Base-by-base conservation (phyloP, 108 stramenopile genomes). In the Cyclotella baltica region DNA sequence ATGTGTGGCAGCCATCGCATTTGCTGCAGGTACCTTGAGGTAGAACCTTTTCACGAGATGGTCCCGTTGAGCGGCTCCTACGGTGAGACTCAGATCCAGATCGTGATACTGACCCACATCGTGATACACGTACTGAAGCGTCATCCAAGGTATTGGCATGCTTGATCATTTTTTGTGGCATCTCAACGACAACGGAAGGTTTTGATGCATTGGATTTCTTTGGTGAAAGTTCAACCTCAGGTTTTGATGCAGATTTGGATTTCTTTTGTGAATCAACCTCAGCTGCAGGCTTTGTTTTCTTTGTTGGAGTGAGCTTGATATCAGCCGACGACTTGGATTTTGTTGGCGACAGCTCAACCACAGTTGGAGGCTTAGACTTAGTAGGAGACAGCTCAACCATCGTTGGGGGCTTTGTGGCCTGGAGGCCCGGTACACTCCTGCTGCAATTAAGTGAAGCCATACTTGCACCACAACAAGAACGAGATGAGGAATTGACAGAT, bases 1-100 rank as follows among this genome's bases (percentile, higher is more conserved):
- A 19, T n/a, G 2, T 11, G 50, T 67, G 67, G 30, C 33, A 51
- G 0, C 67, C 67, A n/a, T 67, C 67, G 31, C 67, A 67, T 51
- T 67, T 67, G 48, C n/a, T 19, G 28, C 67, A 67, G 10, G 67
- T 25, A 1, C 59, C 59, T 13, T 33, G 16, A 4, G 59, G 59
- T 1, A 20, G 20, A 4, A 31, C 0, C 31, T 61, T 61, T 33
- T 61, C 23, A 10, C 25, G 16, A 0, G 59, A 31, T 34, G 59
- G 59, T 31, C 59, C 59, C 16, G 59, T 61, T 15, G 59, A 61
- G 16, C 59, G 30, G 33, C 59, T 34, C 34, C 59, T 61, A 34
- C 28, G 38, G 33, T 62, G 30, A 2, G 40, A 28, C n/a, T 52
- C 18, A 52, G 51, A 52, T 52, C 18, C 30, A 33, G 55, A 55